Conservation (phyloP, 2,329 filamentous ascomycete species). For the Cladosporium sp. region DNA sequence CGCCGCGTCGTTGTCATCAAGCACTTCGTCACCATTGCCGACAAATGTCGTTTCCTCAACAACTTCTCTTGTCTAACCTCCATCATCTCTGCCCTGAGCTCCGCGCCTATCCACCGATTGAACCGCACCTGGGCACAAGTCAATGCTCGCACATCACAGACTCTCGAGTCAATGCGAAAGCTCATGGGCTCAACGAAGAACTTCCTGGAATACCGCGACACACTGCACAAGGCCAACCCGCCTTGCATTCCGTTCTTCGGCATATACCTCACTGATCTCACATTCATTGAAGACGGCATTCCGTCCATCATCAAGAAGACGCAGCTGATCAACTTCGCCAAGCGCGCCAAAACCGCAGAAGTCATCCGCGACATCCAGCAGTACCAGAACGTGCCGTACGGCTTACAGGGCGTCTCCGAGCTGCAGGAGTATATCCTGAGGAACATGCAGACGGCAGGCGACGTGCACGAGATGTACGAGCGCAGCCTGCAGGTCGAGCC, state of each 20-base stretch:
- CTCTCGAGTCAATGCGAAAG: conserved; percentile 84
- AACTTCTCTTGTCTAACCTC: conserved; percentile 97
- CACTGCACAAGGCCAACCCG: conserved; percentile 85
- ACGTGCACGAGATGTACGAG: conserved; percentile 99
- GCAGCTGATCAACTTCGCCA: conserved; percentile 96
- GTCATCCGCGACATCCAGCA: conserved; percentile 98
- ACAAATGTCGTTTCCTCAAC: conserved; percentile 91
- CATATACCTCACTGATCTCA: conserved; percentile 96
- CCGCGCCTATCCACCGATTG: conserved; percentile 88
- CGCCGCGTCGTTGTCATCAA: conserved; percentile 97
- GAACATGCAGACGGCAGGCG: conserved; percentile 91
- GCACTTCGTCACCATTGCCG: conserved; percentile 93
- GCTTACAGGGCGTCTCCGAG: conserved; percentile 81
- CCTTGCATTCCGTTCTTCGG: conserved; percentile 98
- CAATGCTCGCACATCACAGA: conserved; percentile 73
- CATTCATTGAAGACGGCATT: conserved; percentile 98
- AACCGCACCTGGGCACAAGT: conserved; percentile 94
- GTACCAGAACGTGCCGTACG: conserved; percentile 97
- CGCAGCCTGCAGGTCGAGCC: conserved; percentile 91
- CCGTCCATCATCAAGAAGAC: conserved; percentile 95
- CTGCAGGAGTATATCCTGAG: conserved; percentile 94
- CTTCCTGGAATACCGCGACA: conserved; percentile 93
- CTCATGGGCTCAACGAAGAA: conserved; percentile 98
- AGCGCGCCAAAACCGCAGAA: conserved; percentile 94
- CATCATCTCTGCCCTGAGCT: conserved; percentile 92